These are phyloP conservation scores for Hibiscus syriacus DNA, from an alignment of 345 rosid genomes.

Conservation along the genomic window DNA sequence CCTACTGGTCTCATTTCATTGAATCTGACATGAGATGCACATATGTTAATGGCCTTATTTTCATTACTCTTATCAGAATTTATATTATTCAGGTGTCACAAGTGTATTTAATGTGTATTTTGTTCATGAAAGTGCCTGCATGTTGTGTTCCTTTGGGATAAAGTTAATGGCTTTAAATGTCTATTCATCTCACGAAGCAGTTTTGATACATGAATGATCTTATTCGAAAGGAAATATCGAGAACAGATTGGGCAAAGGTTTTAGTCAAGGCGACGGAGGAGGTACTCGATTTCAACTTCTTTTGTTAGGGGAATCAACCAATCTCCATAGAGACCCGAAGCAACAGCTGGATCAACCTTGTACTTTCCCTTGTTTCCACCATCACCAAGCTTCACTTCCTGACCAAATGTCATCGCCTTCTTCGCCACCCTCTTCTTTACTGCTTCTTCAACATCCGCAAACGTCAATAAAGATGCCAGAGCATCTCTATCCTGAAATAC, in stretches of 20 bases:
- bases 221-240: neutral
- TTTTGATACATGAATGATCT: neutral
- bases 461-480: slow-evolving; percentile 69
- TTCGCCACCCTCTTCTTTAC: slow-evolving; percentile 81
- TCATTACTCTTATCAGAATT: neutral
- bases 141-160: too few relatives aligned
- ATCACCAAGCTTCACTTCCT: slow-evolving; percentile 35
- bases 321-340: slow-evolving; percentile 58
- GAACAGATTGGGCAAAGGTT: neutral
- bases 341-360: slow-evolving; percentile 64
- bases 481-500: slow-evolving; percentile 52
- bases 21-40: slow-evolving; percentile 40
- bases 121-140: too few relatives aligned
- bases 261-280: slow-evolving; percentile 70
- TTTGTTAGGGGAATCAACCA: slow-evolving; percentile 91
- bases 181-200: slow-evolving; percentile 19
- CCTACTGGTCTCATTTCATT: slow-evolving; percentile 84
- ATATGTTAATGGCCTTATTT: slow-evolving; percentile 21
- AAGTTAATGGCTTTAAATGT: slow-evolving; percentile 2
- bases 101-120: neutral
- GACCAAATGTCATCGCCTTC: slow-evolving; percentile 71
- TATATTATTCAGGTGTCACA: neutral
- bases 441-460: slow-evolving; percentile 60
- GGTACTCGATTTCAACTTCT: slow-evolving; percentile 68
- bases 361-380: slow-evolving; percentile 15